These are phyloP conservation scores for Cytospora piceae DNA, from an alignment of 2,329 filamentous ascomycete genomes.

Conservation along the genomic window DNA sequence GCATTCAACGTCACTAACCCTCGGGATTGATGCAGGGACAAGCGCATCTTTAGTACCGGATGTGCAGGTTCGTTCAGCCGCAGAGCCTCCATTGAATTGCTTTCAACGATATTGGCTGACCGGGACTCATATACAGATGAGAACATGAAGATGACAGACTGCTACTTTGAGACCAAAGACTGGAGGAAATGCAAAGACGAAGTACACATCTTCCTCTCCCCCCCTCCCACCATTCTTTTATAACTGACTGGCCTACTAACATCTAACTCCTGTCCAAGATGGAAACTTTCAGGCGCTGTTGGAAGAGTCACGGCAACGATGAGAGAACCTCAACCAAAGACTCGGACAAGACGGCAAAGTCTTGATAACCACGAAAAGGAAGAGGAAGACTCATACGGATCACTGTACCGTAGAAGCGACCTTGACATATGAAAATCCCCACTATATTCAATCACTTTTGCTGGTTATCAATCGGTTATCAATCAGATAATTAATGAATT, in stretches of 20 bases:
- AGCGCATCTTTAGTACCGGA: constrained; percentile 95
- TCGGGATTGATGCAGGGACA: constrained; percentile 69
- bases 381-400: not conserved
- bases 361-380: not conserved
- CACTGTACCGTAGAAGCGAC: not conserved
- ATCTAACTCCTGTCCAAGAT: constrained; percentile 61
- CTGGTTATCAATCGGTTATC: no score
- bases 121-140: constrained; percentile 62
- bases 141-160: constrained; percentile 89
- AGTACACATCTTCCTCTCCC: constrained; percentile 59
- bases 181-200: constrained; percentile 89
- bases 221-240: no score
- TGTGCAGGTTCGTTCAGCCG: constrained; percentile 71
- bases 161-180: constrained; percentile 94
- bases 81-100: not conserved
- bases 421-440: no score
- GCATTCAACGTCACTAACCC: not conserved
- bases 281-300: constrained; percentile 86
- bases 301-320: constrained; percentile 89
- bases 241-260: constrained; percentile 3
- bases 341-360: constrained; percentile 40
- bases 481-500: no score
- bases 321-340: constrained; percentile 79
- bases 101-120: no score
- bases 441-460: no score